These are phyloP conservation scores for Quercus parvula DNA, from an alignment of 306 rosid species.

Conservation along the genomic window DNA sequence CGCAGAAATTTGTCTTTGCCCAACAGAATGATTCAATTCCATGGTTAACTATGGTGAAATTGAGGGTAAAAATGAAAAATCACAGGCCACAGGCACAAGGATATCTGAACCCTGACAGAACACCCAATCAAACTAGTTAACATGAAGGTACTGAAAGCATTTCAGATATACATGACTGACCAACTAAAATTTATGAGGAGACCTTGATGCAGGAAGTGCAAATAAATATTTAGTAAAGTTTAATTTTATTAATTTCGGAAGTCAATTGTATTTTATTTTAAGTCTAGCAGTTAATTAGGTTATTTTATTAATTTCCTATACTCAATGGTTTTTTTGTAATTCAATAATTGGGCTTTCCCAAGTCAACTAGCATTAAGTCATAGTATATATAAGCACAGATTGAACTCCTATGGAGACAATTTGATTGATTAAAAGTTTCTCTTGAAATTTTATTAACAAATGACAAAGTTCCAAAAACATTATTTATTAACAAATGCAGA, in stretches of 20 bases:
- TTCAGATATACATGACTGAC: not conserved
- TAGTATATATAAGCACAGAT: too few species aligned
- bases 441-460: not conserved
- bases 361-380: too few species aligned
- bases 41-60: not conserved
- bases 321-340: too few species aligned
- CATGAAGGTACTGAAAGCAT: not conserved
- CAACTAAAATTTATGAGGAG: not conserved
- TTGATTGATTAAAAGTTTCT: too few species aligned
- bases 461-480: not conserved
- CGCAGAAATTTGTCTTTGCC: not conserved
- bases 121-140: conserved; percentile 4
- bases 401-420: too few species aligned
- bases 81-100: not conserved
- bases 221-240: too few species aligned
- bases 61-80: not conserved
- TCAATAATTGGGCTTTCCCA: too few species aligned
- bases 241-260: too few species aligned
- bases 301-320: too few species aligned
- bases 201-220: not conserved
- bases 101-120: not conserved
- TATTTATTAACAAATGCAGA: not conserved
- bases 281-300: too few species aligned
- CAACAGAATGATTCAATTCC: not conserved
- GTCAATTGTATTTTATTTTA: too few species aligned